Base-by-base conservation (phyloP, 2,329 filamentous ascomycete genomes). In the Grosmannia serpens region DNA sequence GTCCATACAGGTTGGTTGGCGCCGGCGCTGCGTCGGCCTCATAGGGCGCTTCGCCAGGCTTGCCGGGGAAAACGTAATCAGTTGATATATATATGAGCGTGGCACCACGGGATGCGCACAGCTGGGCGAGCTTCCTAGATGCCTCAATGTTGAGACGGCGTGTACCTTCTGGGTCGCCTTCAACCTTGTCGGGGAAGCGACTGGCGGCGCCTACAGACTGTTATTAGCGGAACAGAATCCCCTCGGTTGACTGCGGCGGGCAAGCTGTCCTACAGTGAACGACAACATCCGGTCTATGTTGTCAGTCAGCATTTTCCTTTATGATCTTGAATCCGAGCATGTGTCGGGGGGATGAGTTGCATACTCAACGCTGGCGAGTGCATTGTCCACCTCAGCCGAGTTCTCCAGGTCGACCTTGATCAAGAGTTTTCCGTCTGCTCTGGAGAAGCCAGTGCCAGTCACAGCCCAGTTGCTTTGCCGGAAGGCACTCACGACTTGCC, bases 141-240 rank as follows among this genome's bases (percentile, higher is more conserved):
- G 89, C 87, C 3, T 82, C 77, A 15, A 92, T 83, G 67, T 95
- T 95, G 65, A 95, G 76, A 22, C 79, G 79, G 61, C 80, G 81
- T 3, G 90, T 89, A 57, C 83, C 87, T 60, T 85, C 81, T 3
- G 90, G 91, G 69, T 96, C 83, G 63, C 82, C 80, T 65, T 91
- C 87, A 67, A 91, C 92, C 68, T 87, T 87, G 71, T 96, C 91
- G 2, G 91, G 91, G 67, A 87, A 95, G 62, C 89, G 84, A 71
- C 95, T 91, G 52, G 91, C 91, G 47, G 91, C 91, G 68, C 88
- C 57, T 58, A 27, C 9, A n/a, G n/a, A 4, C 15, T 26, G 29
- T 29, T 10, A 50, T 29, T 10, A 50, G 47, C 26, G 15, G 26
- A 49, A 49, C 46, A 49, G 24, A 27, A n/a, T n/a, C 22, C 24